Evolutionary conservation across 257 asterid genomes (phyloP).

Genomic region (Gynochthodes officinalis): DNA sequence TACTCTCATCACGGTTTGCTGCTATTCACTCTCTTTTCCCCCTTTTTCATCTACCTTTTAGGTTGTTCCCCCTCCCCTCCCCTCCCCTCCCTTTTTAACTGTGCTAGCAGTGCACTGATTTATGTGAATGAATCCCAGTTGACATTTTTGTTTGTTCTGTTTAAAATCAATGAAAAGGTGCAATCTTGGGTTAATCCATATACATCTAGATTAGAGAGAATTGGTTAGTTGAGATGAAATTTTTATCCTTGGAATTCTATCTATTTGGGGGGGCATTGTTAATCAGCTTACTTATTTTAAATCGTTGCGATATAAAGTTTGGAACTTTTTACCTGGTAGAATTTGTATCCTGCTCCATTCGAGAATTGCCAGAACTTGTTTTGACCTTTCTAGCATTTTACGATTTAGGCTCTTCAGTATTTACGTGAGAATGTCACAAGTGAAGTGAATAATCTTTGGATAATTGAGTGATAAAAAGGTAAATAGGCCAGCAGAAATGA

Average conservation of each 20-base stretch:
- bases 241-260: too few species aligned
- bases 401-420: neutral
- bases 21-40: neutral
- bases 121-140: too few species aligned
- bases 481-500: neutral
- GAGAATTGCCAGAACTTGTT: neutral
- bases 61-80: too few species aligned
- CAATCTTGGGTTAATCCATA: neutral
- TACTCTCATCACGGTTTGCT: conserved; percentile 38
- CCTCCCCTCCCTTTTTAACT: too few species aligned
- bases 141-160: neutral
- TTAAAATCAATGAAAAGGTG: neutral
- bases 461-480: neutral
- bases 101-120: neutral
- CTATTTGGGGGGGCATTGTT: too few species aligned
- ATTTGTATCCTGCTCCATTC: neutral
- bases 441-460: too few species aligned
- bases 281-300: neutral
- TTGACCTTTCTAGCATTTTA: neutral
- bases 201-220: neutral
- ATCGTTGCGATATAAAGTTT: neutral
- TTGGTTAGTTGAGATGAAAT: too few species aligned
- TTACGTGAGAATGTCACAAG: neutral
- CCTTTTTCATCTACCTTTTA: too few species aligned
- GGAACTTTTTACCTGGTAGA: neutral